phyloP scores from a whole-genome alignment of 371 early-diverging fungal genomes.

The Rhizopus stolonifer region DNA sequence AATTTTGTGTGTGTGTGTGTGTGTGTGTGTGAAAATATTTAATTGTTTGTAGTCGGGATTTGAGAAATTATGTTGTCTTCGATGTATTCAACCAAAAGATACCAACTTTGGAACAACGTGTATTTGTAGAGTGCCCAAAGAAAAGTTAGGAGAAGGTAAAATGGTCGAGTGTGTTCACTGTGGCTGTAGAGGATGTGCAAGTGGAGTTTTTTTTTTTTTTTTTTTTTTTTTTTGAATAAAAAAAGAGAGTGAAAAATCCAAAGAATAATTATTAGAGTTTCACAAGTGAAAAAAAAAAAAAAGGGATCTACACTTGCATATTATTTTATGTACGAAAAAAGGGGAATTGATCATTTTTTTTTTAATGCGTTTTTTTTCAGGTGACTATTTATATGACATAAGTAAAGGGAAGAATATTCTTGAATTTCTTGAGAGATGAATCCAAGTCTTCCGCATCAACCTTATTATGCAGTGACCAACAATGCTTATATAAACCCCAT shows the following conservation, averaged over 20 bases:
- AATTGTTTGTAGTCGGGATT: conserved; percentile 78
- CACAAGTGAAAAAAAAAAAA: too few relatives aligned
- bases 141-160: conserved; percentile 85
- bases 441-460: not conserved
- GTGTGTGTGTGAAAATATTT: too few relatives aligned
- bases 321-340: too few relatives aligned
- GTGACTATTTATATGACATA: too few relatives aligned
- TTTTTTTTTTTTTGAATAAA: conserved; percentile 29
- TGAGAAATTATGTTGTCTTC: conserved; percentile 97
- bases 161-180: conserved; percentile 94
- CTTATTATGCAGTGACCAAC: not conserved
- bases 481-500: not conserved
- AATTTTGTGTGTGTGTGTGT: too few relatives aligned
- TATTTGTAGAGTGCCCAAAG: conserved; percentile 96
- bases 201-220: too few relatives aligned
- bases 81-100: conserved; percentile 96
- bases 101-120: conserved; percentile 98
- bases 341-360: too few relatives aligned
- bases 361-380: too few relatives aligned
- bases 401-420: not conserved
- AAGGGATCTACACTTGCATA: too few relatives aligned
- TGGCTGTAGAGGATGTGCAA: conserved; percentile 82
- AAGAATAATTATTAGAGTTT: too few relatives aligned
- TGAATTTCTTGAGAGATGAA: not conserved
- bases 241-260: conserved; percentile 1